phyloP scores from a whole-genome alignment of 768 basidiomycete species.

The Leucocoprinus sp. region DNA sequence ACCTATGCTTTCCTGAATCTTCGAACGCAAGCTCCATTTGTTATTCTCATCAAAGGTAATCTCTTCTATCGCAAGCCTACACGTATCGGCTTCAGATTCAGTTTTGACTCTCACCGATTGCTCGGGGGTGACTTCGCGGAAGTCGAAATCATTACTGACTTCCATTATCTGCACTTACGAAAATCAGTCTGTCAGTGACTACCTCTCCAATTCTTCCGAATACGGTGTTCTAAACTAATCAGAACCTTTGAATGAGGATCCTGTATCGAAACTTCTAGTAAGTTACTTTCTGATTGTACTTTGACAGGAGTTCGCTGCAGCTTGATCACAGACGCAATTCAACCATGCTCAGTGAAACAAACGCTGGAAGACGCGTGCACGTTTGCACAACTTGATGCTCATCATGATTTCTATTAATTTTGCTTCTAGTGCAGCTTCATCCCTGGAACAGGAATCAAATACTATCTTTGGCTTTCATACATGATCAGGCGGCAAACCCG shows the following conservation, averaged over 20 bases:
- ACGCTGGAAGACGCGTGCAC: too few relatives aligned
- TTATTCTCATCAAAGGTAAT: not conserved
- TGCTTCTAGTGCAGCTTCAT: too few relatives aligned
- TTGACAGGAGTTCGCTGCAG: not conserved
- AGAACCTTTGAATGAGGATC: not conserved
- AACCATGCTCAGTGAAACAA: too few relatives aligned
- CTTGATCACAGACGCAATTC: not conserved
- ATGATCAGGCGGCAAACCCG: too few relatives aligned
- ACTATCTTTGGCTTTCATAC: too few relatives aligned
- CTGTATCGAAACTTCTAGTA: not conserved
- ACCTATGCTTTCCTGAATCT: not conserved
- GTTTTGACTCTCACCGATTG: conserved; percentile 4
- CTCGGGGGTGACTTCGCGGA: not conserved
- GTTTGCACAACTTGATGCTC: too few relatives aligned
- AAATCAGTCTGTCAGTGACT: not conserved
- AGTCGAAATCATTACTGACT: conserved; percentile 2
- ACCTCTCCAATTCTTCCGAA: not conserved
- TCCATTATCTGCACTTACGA: conserved; percentile 5
- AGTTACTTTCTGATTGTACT: not conserved
- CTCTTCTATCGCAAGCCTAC: not conserved
- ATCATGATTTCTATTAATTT: too few relatives aligned
- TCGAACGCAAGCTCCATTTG: not conserved
- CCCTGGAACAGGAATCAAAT: too few relatives aligned
- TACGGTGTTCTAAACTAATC: not conserved
- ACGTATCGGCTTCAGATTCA: conserved; percentile 2